Evolutionary conservation across 352 stramenopile species (phyloP).

Genomic region (Phytophthora brassicae): DNA sequence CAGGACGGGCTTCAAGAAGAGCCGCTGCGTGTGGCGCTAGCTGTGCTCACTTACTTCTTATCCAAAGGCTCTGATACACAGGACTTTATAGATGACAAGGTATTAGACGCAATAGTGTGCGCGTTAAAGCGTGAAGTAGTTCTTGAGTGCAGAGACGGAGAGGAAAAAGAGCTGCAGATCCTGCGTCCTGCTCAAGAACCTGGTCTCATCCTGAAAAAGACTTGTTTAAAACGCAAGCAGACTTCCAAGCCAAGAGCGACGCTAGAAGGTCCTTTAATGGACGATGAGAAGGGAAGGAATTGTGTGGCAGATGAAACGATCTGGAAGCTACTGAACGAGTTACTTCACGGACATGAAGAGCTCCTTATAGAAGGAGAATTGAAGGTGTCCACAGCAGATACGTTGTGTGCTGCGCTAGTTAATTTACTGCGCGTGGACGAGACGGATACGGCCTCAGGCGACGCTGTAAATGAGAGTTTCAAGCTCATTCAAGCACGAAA

Average conservation of each 20-base stretch:
- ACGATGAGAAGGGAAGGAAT: too few species aligned
- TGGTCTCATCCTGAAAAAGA: too few species aligned
- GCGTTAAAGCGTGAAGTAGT: slow-evolving; percentile 25
- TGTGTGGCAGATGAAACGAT: slow-evolving; percentile 4
- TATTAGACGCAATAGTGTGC: slow-evolving; percentile 36
- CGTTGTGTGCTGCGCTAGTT: slow-evolving; percentile 40
- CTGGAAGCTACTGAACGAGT: slow-evolving; percentile 14
- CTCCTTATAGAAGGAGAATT: slow-evolving; percentile 42
- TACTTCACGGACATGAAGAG: slow-evolving; percentile 32
- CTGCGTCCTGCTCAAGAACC: too few species aligned
- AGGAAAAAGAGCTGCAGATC: background rate
- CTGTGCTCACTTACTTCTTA: slow-evolving; percentile 45
- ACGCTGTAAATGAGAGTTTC: slow-evolving; percentile 32
- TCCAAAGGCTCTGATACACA: slow-evolving; percentile 33
- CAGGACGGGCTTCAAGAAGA: background rate
- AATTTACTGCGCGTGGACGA: slow-evolving; percentile 52
- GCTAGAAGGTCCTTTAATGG: too few species aligned
- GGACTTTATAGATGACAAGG: slow-evolving; percentile 36
- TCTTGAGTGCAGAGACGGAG: background rate
- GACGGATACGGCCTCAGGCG: background rate
- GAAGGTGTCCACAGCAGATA: slow-evolving; percentile 28
- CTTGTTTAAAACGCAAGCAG: slow-evolving; percentile 59
- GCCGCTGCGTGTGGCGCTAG: slow-evolving; percentile 25
- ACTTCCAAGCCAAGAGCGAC: background rate
- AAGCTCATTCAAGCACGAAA: slow-evolving; percentile 35